These are phyloP conservation scores for Apiospora arundinis DNA, from an alignment of 2,329 filamentous ascomycete genomes.

Conservation along the genomic window DNA sequence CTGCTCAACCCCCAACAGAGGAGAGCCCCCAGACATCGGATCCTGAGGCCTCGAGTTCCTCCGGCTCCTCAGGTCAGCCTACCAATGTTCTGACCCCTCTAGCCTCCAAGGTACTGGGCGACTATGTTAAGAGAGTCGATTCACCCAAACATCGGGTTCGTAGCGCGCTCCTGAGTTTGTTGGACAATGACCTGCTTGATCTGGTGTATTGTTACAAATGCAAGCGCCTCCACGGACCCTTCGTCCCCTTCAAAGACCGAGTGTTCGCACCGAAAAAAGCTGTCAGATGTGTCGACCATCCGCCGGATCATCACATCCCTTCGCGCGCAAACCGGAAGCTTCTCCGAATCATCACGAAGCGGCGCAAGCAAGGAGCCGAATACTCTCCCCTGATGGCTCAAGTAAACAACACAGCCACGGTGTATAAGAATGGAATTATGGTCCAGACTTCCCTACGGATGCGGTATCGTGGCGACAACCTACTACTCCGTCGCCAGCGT, in stretches of 20 bases:
- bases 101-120: conserved; percentile 26
- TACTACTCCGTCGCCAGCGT: conserved; percentile 32
- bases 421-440: conserved; percentile 31
- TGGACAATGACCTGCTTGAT: conserved; percentile 33
- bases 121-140: conserved; percentile 28
- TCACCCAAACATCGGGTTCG: conserved; percentile 29
- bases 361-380: conserved; percentile 29
- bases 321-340: conserved; percentile 33
- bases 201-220: conserved; percentile 37
- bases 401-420: conserved; percentile 34
- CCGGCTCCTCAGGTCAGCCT: background rate
- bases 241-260: conserved; percentile 31
- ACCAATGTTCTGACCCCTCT: background rate
- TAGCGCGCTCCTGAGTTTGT: conserved; percentile 30
- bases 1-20: conserved; percentile 18
- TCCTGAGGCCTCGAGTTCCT: conserved; percentile 6
- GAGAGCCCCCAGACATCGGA: conserved; percentile 17
- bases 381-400: conserved; percentile 33
- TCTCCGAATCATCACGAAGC: conserved; percentile 34
- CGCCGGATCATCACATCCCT: conserved; percentile 35
- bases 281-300: conserved; percentile 30
- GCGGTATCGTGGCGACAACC: conserved; percentile 31
- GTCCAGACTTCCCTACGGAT: conserved; percentile 30
- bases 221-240: conserved; percentile 33
- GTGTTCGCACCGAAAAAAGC: conserved; percentile 31